Evolutionary conservation across 1,284 basidiomycete species (phyloP).

Genomic region (Cutaneotrichosporon daszewskae): DNA sequence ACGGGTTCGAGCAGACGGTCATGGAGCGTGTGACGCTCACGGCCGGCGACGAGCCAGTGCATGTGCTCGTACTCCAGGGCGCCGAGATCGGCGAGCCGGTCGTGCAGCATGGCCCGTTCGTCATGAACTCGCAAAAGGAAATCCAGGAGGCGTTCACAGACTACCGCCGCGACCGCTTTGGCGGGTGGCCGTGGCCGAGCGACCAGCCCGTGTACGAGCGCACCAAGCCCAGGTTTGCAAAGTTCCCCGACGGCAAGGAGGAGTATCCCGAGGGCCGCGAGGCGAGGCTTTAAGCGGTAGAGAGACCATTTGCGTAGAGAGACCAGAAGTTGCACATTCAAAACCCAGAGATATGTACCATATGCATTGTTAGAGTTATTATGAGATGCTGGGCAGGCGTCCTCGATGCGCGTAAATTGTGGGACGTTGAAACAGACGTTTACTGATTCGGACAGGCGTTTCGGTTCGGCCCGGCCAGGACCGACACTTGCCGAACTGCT

Average conservation of each 20-base stretch:
- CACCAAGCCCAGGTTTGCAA: constrained; percentile 10
- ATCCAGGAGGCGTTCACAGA: constrained; percentile 10
- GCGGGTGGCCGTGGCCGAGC: constrained; percentile 8
- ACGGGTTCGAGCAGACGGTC: constrained; percentile 4
- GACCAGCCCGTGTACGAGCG: constrained; percentile 5
- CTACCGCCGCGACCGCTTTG: constrained; percentile 15
- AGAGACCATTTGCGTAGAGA: too few relatives aligned
- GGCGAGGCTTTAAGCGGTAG: background rate
- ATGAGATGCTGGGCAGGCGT: too few relatives aligned
- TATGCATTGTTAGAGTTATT: too few relatives aligned
- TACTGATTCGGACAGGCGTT: too few relatives aligned
- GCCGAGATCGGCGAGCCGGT: constrained; percentile 14
- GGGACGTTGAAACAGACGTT: too few relatives aligned
- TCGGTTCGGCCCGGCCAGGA: too few relatives aligned
- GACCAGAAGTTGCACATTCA: too few relatives aligned
- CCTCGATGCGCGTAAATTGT: too few relatives aligned
- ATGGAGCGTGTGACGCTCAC: constrained; percentile 8
- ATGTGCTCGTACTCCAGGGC: constrained; percentile 17
- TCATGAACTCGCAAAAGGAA: constrained; percentile 17
- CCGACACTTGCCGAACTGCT: too few relatives aligned
- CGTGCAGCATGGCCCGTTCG: constrained; percentile 16
- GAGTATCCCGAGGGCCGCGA: constrained; percentile 6
- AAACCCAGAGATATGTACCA: too few relatives aligned
- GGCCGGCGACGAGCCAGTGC: background rate
- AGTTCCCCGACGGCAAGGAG: constrained; percentile 9